Percentiles rank a stretch among this genome's conserved stretches.
phyloP scores from a whole-genome alignment of 2,329 filamentous ascomycete genomes.

The Verticillium longisporum region DNA sequence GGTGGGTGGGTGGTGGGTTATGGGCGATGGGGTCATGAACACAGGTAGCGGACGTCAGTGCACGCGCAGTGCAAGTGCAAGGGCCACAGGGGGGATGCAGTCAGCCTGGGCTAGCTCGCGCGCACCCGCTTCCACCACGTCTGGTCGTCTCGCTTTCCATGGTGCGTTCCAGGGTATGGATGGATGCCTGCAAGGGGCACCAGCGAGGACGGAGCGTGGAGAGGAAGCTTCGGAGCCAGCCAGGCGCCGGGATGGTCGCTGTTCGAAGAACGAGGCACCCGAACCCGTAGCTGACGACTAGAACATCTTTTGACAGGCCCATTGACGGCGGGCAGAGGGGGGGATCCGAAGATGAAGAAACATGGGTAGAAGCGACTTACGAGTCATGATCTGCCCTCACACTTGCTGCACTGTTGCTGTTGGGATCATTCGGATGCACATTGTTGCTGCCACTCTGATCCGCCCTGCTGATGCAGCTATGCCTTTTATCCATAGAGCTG shows the following conservation, averaged over 20 bases:
- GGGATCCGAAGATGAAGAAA: neutral
- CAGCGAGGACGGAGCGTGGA: neutral
- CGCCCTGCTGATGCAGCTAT: conserved; percentile 8
- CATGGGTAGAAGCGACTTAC: neutral
- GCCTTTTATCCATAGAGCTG: conserved; percentile 18
- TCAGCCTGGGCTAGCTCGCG: neutral
- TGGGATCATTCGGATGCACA: neutral
- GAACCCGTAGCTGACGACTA: neutral
- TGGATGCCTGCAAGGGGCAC: neutral
- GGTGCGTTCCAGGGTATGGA: neutral
- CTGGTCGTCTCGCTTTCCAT: neutral
- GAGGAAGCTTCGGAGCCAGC: too few species aligned
- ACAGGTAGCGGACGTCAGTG: neutral
- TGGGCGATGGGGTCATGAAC: neutral
- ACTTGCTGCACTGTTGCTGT: conserved; percentile 31
- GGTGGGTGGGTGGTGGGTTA: conserved; percentile 10
- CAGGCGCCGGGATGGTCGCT: neutral
- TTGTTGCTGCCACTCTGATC: neutral
- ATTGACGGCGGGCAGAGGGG: neutral
- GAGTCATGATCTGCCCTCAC: conserved; percentile 18
- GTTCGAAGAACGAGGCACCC: neutral
- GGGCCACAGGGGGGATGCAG: neutral
- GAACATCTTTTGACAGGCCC: neutral
- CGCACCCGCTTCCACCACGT: neutral
- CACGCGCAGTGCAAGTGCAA: neutral